Evolutionary conservation across 1,139 yeast species (phyloP).

Genomic region (Geotrichum klebahnii): DNA sequence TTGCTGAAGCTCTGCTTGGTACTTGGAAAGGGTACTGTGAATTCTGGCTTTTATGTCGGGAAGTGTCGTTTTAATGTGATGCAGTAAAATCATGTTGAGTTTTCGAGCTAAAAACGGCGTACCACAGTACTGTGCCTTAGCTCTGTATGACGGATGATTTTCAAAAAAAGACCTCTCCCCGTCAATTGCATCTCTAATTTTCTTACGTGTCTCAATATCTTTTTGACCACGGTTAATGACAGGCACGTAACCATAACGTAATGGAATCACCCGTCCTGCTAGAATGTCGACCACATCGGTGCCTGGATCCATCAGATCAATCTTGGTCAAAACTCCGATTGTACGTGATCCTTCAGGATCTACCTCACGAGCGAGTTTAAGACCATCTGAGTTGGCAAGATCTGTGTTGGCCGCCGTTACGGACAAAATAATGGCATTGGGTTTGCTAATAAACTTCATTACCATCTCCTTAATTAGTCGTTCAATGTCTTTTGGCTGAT

Average conservation of each 20-base stretch:
- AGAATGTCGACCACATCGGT: conserved; percentile 97
- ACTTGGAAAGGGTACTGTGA: conserved; percentile 83
- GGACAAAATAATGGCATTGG: conserved; percentile 90
- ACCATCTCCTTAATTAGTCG: conserved; percentile 92
- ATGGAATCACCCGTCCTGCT: conserved; percentile 93
- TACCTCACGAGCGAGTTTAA: conserved; percentile 92
- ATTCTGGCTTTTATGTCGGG: conserved; percentile 93
- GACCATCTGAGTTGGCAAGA: conserved; percentile 95
- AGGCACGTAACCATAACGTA: conserved; percentile 94
- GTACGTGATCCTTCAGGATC: conserved; percentile 97
- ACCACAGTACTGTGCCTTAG: conserved; percentile 90
- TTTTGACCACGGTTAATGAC: conserved; percentile 97
- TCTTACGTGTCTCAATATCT: conserved; percentile 82
- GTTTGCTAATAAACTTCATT: conserved; percentile 87
- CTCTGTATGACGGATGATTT: conserved; percentile 89
- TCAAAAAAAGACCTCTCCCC: conserved; percentile 81
- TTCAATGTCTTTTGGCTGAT: conserved; percentile 97
- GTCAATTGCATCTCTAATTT: conserved; percentile 80
- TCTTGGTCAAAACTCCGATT: conserved; percentile 94
- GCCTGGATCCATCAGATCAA: conserved; percentile 96
- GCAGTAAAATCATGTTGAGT: conserved; percentile 81
- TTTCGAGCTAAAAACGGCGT: conserved; percentile 94
- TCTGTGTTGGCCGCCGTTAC: conserved; percentile 97
- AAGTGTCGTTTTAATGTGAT: conserved; percentile 88
- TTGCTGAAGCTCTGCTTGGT: conserved; percentile 68